A percentile compares a stretch with the other conserved stretches of the same genome.
Evolutionary conservation across 164 flowering plant species (phyloP).

Genomic region (Warburgia ugandensis): DNA sequence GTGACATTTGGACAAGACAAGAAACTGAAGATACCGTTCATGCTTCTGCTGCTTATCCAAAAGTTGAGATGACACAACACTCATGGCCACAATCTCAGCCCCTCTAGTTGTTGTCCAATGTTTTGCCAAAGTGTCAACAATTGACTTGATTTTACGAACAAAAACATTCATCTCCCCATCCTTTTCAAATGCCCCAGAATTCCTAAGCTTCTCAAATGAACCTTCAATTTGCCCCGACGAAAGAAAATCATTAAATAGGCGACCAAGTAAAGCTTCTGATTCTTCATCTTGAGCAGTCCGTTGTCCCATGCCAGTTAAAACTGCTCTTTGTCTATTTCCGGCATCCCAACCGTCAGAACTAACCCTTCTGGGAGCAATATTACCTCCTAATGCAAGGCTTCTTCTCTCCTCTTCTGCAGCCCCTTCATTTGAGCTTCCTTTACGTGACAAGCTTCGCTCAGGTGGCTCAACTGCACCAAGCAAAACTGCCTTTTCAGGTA

Average conservation of each 20-base stretch:
- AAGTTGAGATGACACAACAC: conserved; percentile 71
- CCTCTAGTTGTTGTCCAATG: conserved; percentile 99
- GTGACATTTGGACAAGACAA: conserved; percentile 91
- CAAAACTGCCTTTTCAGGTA: conserved; percentile 88
- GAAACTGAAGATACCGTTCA: conserved; percentile 79
- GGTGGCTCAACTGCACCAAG: conserved; percentile 96
- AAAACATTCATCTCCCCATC: conserved; percentile 82
- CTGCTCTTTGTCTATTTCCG: conserved; percentile 49
- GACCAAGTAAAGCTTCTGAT: conserved; percentile 75
- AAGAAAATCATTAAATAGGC: conserved; percentile 75
- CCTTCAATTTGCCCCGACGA: conserved; percentile 61
- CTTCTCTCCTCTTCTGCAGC: conserved; percentile 56
- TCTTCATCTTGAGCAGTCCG: conserved; percentile 77
- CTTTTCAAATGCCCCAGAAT: conserved; percentile 76
- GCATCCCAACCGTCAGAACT: conserved; percentile 73
- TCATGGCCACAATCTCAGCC: conserved; percentile 68
- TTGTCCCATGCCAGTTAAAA: conserved; percentile 37
- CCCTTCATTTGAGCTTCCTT: conserved; percentile 82
- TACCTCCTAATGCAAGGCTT: conserved; percentile 41
- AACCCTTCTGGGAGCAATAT: conserved; percentile 59
- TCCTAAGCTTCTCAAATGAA: conserved; percentile 57
- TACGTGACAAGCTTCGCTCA: conserved; percentile 84
- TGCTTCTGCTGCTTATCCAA: conserved; percentile 90
- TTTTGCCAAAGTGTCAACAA: conserved; percentile 85
- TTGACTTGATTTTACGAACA: conserved; percentile 74